Conservation (phyloP, 2,329 filamentous ascomycete species). For the Tolypocladium endophyticum region DNA sequence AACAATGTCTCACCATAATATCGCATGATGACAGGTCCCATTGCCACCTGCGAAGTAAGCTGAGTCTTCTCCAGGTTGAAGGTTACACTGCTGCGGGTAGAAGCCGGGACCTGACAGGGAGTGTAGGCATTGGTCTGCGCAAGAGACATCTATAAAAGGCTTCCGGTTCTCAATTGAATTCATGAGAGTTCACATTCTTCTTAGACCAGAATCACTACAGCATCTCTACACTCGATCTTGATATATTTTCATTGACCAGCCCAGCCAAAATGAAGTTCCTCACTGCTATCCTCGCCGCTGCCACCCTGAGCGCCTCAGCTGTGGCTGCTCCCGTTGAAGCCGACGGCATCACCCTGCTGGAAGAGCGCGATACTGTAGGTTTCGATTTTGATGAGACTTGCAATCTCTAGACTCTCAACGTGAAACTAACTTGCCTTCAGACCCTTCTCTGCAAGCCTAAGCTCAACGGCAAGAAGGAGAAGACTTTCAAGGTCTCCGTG, state of each 20-base stretch:
- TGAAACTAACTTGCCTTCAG: not conserved
- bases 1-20: not conserved
- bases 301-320: not conserved
- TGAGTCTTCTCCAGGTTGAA: not conserved
- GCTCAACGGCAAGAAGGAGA: slow-evolving; percentile 1
- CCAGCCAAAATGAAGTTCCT: slow-evolving; percentile 3
- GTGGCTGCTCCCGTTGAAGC: not conserved
- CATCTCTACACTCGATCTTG: not conserved
- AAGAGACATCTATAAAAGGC: not conserved
- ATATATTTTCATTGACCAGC: not conserved
- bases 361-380: not conserved
- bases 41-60: not conserved
- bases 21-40: not conserved
- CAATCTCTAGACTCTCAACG: not conserved
- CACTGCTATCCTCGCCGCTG: not conserved
- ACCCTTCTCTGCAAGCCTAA: slow-evolving; percentile 1
- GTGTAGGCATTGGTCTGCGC: not conserved
- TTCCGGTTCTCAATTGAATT: not conserved
- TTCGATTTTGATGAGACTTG: not conserved
- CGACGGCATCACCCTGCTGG: not conserved
- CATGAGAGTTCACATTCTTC: not conserved
- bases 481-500: not conserved
- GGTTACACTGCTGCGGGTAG: not conserved
- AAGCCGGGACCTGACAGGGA: not conserved
- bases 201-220: not conserved